Conservation (phyloP, 106 monocot genomes). For the Amphibolis antarctica region DNA sequence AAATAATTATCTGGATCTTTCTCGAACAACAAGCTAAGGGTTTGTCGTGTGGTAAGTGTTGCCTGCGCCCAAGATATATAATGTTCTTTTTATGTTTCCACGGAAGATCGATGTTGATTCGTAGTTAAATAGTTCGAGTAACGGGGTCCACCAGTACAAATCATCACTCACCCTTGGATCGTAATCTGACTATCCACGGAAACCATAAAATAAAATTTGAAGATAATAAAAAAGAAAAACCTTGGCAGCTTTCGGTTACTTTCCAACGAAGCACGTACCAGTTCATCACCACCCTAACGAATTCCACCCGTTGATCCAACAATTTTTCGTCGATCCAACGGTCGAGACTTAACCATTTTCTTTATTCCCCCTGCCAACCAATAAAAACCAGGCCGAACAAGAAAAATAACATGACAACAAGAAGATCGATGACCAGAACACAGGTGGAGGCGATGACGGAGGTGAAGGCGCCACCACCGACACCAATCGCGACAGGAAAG, state of each 20-base stretch:
- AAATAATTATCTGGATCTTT: too few species aligned
- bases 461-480: conserved; percentile 17
- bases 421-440: background rate
- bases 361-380: background rate
- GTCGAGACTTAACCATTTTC: background rate
- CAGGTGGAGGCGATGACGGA: background rate
- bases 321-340: background rate
- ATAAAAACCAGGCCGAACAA: background rate
- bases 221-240: background rate
- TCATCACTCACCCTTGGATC: background rate
- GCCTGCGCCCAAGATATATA: too few species aligned
- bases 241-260: background rate
- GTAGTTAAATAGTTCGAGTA: too few species aligned
- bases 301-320: background rate
- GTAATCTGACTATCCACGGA: background rate
- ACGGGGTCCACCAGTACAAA: background rate
- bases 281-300: too few species aligned
- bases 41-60: too few species aligned
- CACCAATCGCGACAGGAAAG: conserved; percentile 54
- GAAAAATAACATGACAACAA: background rate
- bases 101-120: too few species aligned
- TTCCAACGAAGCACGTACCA: background rate
- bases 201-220: background rate
- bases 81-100: too few species aligned
- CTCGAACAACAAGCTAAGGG: too few species aligned